Base-by-base conservation (phyloP, 768 basidiomycete species). In the Amanita subjunquillea region DNA sequence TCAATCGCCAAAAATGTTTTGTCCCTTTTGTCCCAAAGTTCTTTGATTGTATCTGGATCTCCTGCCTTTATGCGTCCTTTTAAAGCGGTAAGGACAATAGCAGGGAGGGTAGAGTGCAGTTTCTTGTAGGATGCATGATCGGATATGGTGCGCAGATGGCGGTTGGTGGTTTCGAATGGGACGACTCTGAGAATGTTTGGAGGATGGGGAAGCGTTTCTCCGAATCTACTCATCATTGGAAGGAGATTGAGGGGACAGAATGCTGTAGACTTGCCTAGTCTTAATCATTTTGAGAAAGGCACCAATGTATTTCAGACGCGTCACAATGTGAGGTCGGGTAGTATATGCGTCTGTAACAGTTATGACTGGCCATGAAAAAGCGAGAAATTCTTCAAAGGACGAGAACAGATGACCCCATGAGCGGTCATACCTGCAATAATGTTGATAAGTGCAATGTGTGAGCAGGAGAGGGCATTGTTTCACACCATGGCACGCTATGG, bases 271-370 rank as follows among this genome's bases (percentile, higher is more conserved):
- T 15, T 56, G 82, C 85, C 87, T 77, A 2, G 85, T 87, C 68
- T 87, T 87, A 60, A 91, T 82, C 88, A 91, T 91, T 68, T 83
- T 87, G 45, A 88, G 65, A 59, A 91, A 91, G 1, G 86, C 82
- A 4, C 77, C 75, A 45, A 91, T 73, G 30, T 83, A 84, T 3
- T 73, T 81, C 55, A 80, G 67, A 44, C 85, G 77, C n/a, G 87
- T 90, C 22, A 87, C 87, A 51, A 91, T 83, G 63, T 91, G 88
- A 0, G 86, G 79, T 55, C 75, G 75, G 15, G 85, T 83, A 0
- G 89, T 87, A 63, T 73, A 75, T 40, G 72, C 62, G 62, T 90
- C 86, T 34, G 89, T 90, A 41, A 87, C 78, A 1, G 81, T 81
- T 55, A 91, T 83, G 15, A 78, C 80, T 4, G 89, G 89, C 89